Evolutionary conservation across 768 basidiomycete genomes (phyloP).

Genomic region (Leccinum disarticulatum): DNA sequence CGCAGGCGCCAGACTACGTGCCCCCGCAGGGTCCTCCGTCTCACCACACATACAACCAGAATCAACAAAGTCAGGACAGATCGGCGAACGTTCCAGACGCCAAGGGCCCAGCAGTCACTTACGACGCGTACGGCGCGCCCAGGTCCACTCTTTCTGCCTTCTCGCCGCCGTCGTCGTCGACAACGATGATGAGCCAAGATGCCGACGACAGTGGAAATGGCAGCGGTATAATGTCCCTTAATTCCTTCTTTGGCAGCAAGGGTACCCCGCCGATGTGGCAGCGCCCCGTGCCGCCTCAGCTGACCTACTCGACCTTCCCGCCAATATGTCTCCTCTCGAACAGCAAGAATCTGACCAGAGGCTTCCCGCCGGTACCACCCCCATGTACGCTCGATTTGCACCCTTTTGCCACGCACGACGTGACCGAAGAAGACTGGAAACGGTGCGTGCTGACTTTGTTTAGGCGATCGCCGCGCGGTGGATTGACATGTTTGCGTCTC

Average conservation of each 20-base stretch:
- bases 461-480: neutral
- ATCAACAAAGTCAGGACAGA: neutral
- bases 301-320: slow-evolving; percentile 26
- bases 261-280: slow-evolving; percentile 30
- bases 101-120: neutral
- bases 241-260: slow-evolving; percentile 28
- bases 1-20: neutral
- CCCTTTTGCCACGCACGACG: slow-evolving; percentile 51
- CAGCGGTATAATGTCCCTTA: slow-evolving; percentile 17
- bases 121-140: neutral
- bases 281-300: slow-evolving; percentile 13
- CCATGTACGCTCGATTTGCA: slow-evolving; percentile 40
- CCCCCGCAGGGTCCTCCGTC: slow-evolving; percentile 16
- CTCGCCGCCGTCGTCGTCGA: neutral
- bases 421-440: slow-evolving; percentile 51
- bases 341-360: slow-evolving; percentile 32
- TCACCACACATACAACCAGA: slow-evolving; percentile 6
- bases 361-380: slow-evolving; percentile 47
- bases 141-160: slow-evolving; percentile 1
- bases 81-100: neutral
- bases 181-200: too few species aligned
- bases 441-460: slow-evolving; percentile 27
- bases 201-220: neutral
- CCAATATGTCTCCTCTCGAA: slow-evolving; percentile 33
- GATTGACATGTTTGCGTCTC: neutral